Evolutionary conservation across 805 yeast species (phyloP).

Genomic region (Lachancea kluyveri): DNA sequence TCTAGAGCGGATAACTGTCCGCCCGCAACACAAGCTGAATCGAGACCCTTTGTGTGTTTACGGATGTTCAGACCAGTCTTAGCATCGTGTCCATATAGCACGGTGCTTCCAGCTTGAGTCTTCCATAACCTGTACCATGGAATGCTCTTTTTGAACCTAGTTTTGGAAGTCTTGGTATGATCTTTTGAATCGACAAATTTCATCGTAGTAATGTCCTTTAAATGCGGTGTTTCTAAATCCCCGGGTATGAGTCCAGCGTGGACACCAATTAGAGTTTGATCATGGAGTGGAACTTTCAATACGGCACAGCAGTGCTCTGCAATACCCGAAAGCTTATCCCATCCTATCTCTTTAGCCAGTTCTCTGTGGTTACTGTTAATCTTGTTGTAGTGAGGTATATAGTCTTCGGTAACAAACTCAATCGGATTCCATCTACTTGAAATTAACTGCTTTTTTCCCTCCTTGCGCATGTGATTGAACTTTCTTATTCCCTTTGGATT

Average conservation of each 20-base stretch:
- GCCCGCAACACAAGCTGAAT: constrained; percentile 77
- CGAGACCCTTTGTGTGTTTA: constrained; percentile 72
- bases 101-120: constrained; percentile 33
- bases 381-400: constrained; percentile 14
- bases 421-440: constrained; percentile 10
- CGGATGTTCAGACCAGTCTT: constrained; percentile 61
- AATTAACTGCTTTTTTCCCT: constrained; percentile 5
- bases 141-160: constrained; percentile 24
- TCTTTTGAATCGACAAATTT: constrained; percentile 62
- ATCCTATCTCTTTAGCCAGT: constrained; percentile 20
- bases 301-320: constrained; percentile 19
- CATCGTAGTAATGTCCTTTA: constrained; percentile 61
- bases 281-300: constrained; percentile 13
- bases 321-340: constrained; percentile 11
- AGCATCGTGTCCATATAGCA: constrained; percentile 89
- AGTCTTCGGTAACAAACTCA: constrained; percentile 12
- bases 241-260: constrained; percentile 83
- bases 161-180: constrained; percentile 38
- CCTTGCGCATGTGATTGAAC: constrained; percentile 18
- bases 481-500: constrained; percentile 31
- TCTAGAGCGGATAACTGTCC: constrained; percentile 55
- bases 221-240: constrained; percentile 40
- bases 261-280: constrained; percentile 43
- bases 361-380: constrained; percentile 16
- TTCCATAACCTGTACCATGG: constrained; percentile 60